These are phyloP conservation scores for Hirsutella thompsonii DNA, from an alignment of 2,329 filamentous ascomycete species.

Conservation along the genomic window DNA sequence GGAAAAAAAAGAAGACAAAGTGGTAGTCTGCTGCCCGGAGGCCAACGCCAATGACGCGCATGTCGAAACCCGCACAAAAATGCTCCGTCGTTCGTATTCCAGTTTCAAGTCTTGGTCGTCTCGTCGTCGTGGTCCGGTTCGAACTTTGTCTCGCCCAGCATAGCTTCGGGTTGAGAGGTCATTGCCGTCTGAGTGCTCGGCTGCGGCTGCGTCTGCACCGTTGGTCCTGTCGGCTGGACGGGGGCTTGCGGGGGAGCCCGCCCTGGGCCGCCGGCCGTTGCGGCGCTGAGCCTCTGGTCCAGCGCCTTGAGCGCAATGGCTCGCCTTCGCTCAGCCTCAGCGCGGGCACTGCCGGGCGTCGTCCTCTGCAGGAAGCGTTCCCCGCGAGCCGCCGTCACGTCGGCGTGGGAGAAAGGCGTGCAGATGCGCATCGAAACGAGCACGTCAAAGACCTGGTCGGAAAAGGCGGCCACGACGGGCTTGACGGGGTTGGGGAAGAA, in stretches of 20 bases:
- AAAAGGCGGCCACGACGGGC: conserved; percentile 60
- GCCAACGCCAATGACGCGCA: not conserved
- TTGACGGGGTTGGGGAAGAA: conserved; percentile 86
- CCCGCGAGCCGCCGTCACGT: conserved; percentile 63
- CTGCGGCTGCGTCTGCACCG: conserved; percentile 43
- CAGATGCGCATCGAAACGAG: conserved; percentile 68
- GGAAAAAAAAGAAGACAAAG: too few species aligned
- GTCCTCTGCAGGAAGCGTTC: conserved; percentile 39
- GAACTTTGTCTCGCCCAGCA: conserved; percentile 60
- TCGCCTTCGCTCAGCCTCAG: conserved; percentile 81
- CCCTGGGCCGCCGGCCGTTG: conserved; percentile 39
- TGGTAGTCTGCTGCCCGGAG: too few species aligned
- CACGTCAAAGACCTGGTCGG: conserved; percentile 59
- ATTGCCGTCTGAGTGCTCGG: conserved; percentile 43
- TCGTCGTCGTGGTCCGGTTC: conserved; percentile 46
- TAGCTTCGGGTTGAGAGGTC: conserved; percentile 37
- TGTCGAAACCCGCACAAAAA: not conserved
- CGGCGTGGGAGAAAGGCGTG: conserved; percentile 72
- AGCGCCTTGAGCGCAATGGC: conserved; percentile 83
- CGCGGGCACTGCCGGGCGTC: conserved; percentile 58
- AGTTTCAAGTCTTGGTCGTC: conserved; percentile 14
- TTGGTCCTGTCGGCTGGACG: conserved; percentile 34
- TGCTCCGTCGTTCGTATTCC: not conserved
- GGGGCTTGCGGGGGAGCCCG: conserved; percentile 18
- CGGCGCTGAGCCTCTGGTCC: conserved; percentile 84